Evolutionary conservation across 2,329 filamentous ascomycete genomes (phyloP).

Genomic region (Botrytis pseudocinerea): DNA sequence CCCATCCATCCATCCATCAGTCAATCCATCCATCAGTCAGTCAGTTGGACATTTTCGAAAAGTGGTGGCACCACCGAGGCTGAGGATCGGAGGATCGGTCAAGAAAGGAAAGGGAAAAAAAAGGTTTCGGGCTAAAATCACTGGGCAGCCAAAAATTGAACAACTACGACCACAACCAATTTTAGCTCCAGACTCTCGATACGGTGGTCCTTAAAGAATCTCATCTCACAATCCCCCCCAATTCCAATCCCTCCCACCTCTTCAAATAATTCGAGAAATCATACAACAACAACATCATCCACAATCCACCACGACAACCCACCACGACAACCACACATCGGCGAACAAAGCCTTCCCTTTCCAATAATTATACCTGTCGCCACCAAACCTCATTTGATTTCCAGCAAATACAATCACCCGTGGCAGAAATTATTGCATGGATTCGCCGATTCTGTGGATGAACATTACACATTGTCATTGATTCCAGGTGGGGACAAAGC

Average conservation of each 20-base stretch:
- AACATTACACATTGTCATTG: constrained; percentile 2
- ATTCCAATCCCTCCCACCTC: constrained; percentile 1
- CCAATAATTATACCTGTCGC: neutral
- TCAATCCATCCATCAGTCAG: neutral
- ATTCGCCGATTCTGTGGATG: neutral
- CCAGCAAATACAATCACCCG: neutral
- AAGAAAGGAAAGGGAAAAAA: neutral
- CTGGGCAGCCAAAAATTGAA: neutral
- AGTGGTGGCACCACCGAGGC: constrained; percentile 1
- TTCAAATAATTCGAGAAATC: neutral
- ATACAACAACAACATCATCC: neutral
- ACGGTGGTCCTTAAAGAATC: neutral
- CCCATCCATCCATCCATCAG: neutral
- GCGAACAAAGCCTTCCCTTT: neutral
- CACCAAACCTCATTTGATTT: neutral
- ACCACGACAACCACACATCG: neutral
- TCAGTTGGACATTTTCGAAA: neutral
- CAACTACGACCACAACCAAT: neutral
- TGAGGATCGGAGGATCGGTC: constrained; percentile 3
- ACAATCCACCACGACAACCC: neutral
- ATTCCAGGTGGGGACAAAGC: constrained; percentile 10
- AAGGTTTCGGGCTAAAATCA: constrained; percentile 5
- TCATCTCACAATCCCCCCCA: neutral
- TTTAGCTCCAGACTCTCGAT: constrained; percentile 7
- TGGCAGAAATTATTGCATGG: neutral